These are phyloP conservation scores for Phanerochaete sordida DNA, from an alignment of 768 basidiomycete species.

Conservation along the genomic window DNA sequence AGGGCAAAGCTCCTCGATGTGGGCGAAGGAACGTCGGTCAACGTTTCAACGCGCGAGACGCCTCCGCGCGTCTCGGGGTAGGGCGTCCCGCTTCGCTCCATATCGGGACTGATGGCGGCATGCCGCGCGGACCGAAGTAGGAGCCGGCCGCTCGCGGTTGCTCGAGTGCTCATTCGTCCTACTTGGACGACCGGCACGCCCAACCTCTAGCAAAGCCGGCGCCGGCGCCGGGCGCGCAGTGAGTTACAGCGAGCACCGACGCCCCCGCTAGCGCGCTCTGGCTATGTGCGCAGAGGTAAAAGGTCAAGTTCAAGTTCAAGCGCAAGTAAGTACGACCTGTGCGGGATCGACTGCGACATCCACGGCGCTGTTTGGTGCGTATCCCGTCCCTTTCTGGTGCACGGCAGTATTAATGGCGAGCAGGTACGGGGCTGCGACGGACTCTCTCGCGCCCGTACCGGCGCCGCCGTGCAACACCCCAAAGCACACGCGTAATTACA, in stretches of 20 bases:
- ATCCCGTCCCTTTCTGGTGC: neutral
- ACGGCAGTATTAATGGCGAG: conserved; percentile 3
- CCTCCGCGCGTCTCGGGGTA: too few species aligned
- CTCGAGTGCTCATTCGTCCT: too few species aligned
- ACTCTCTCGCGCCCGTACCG: conserved; percentile 2
- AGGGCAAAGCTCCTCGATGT: too few species aligned
- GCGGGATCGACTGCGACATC: neutral
- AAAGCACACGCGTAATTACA: conserved; percentile 1
- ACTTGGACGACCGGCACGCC: too few species aligned
- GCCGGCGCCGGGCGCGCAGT: conserved; percentile 37
- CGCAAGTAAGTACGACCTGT: conserved; percentile 25
- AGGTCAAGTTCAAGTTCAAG: conserved; percentile 30
- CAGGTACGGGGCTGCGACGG: conserved; percentile 6
- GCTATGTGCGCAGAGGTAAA: conserved; percentile 32
- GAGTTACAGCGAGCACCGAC: conserved; percentile 46
- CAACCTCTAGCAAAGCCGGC: too few species aligned
- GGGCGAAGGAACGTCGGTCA: too few species aligned
- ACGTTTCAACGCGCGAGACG: too few species aligned
- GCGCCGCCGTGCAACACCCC: conserved; percentile 1
- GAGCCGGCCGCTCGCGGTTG: too few species aligned
- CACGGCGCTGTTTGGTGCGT: neutral
- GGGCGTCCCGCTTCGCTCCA: too few species aligned
- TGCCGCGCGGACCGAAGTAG: too few species aligned
- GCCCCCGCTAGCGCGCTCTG: conserved; percentile 31
- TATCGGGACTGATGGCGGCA: too few species aligned